Base-by-base conservation (phyloP, 805 yeast species). In the Sugiyamaella smithiae region DNA sequence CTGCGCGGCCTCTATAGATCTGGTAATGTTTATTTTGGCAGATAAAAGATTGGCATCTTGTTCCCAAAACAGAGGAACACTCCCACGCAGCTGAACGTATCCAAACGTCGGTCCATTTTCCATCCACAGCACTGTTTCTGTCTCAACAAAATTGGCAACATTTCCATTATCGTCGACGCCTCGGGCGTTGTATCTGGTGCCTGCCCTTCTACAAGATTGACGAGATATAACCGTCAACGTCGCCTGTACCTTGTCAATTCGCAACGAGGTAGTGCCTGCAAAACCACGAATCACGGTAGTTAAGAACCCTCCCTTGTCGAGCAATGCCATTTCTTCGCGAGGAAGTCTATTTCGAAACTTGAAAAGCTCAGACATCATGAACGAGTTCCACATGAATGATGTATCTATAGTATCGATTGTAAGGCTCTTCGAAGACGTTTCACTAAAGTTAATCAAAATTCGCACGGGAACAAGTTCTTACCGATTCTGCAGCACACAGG, bases 181-280 rank as follows among this genome's bases (percentile, higher is more conserved):
- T 66, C 99, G 77, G 3, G 95, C 90, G 65, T 88, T 87, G 67
- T 81, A 93, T 57, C 99, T 75, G 0, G 99, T 95, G 3, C 99
- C 99, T 1, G 99, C 99, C 50, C 98, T 73, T 63, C 83, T 83
- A 88, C 98, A 93, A n/a, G 95, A 85, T 65, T 91, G 98, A 58
- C 93, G 85, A 0, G 97, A 90, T 14, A 93, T 81, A 17, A 91
- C 77, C 0, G 98, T 85, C 51, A 90, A 67, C 1, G 77, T 65
- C 14, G 77, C 81, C 8, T 43, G 45, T 9, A 66, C 58, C 29
- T 66, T 64, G 24, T 66, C 68, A 40, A 71, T 54, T 8, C 58
- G 51, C 0, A 81, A 73, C 29, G 68, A 68, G 23, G 68, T 57
- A 0, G 97, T 86, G 54, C 87, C 86, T 0, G 98, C 97, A 72